Evolutionary conservation across 148 eudicot genomes (phyloP), one percentile per base, ranked within the genome.

Genomic region (Vaccinium darrowii): DNA sequence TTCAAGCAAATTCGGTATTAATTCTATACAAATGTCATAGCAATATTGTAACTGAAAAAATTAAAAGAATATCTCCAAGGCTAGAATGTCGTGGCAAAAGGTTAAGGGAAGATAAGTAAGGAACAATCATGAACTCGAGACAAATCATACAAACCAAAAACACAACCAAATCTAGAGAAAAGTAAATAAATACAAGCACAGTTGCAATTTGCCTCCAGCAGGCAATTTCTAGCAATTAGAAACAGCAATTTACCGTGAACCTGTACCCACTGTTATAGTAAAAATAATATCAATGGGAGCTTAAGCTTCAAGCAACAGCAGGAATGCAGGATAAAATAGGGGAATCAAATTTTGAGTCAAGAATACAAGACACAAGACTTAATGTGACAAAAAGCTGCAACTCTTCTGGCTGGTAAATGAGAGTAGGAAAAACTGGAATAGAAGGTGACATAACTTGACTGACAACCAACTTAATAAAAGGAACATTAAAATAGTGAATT

Each of bases 401-500:
- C 60, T 73, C 62, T 74, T 73, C n/a, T 51, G 77, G 76, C 15
- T 23, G 79, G 76, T 36, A 83, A 18, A 79, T 30, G 50, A 43
- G 78, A 81, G 21, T 74, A 67, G 77, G 69, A 74, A 81, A 4
- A 83, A 51, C 52, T 72, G 65, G 73, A 51, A 63, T 9, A 60
- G 80, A 18, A 23, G 85, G 23, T 23, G 50, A 86, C 81, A 33
- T 56, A 25, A 82, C 51, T 85, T 84, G 84, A 88, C 79, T 56
- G 88, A 86, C 58, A 85, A 85, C 65, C 50, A 78, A 84, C 78
- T 62, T 86, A 63, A 33, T 82, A 83, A 90, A 86, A 80, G 87
- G 89, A 84, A 79, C 78, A 86, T 57, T 60, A 82, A 88, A 85
- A 81, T 15, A 84, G 92, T 81, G 86, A 95, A 87, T 76, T 87